Evolutionary conservation across 2,329 filamentous ascomycete genomes (phyloP), one percentile per base, ranked within the genome.

Genomic region (Trichoderma semiorbis): DNA sequence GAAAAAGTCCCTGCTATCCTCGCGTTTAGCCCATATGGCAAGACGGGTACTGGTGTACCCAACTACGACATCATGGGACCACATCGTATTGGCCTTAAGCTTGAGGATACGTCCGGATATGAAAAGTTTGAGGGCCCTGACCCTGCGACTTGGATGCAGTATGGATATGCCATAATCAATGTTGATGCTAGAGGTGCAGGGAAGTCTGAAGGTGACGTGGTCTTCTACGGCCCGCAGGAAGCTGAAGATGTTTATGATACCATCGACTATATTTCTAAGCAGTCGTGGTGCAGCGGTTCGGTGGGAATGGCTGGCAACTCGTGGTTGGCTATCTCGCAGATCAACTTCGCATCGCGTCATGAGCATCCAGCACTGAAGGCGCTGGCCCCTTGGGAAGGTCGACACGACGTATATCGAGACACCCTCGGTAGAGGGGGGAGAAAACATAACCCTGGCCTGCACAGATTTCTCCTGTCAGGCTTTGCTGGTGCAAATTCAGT

Each of bases 21-120:
- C 1, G 79, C 78, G 63, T 86, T 83, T 83, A 81, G 79, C 7
- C 81, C 80, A 16, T 86, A 83, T 72, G 84, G 84, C 24, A 86
- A 86, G 73, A 81, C 83, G 71, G 83, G 81, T 71, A 80, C 78
- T 18, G 80, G 79, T 3, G 74, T 83, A 16, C 75, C 78, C 21
- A 82, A 82, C 76, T 76, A 83, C 3, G 77, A 67, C 7, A 69
- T 80, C 1, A 83, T 82, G 76, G 79, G 78, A 1, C 76, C 78
- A 5, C 81, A 79, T 80, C 79, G 81, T 39, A 81, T 80, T 65
- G 81, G 83, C 7, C 78, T 84, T 2, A 77, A 78, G 5, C 70
- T 74, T 34, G 64, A 55, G 26, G 73, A 73, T 6, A 60, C 76
- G 16, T 75, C 73, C 18, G 74, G 74, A 2, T 72, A 77, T 18